Base-by-base conservation (phyloP, 345 rosid genomes). In the Hirschfeldia incana region DNA sequence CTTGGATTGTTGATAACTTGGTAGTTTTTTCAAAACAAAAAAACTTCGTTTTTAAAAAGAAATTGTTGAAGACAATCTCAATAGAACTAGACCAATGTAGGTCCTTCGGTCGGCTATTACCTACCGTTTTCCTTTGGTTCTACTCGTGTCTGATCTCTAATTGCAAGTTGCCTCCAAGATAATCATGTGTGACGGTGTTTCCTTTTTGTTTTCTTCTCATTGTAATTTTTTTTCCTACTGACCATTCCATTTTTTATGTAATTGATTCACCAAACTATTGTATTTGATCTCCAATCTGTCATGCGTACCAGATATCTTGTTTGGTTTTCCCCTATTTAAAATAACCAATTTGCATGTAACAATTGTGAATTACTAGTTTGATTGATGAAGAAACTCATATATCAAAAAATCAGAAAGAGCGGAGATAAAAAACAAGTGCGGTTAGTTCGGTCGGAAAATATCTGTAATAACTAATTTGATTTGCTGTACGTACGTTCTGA, bases 131-230 rank as follows among this genome's bases (percentile, higher is more conserved):
- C 36, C 74, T 42, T 65, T 10, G 17, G 28, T 67, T 39, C 44
- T 57, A 67, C 30, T 37, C 42, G 51, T 65, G 29, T n/a, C 49
- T 73, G 30, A 62, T 62, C 57, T 74, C 63, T 15, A 37, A 4
- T 15, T 57, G 67, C 78, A 67, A 75, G 66, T 75, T 28, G 67
- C 73, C 58, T 65, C 65, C 21, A 57, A 55, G 44, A 67, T 17
- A 57, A 57, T 51, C 2, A 51, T 67, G 57, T 67, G 78, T 27
- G 27, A 15, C 60, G 1, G 27, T 53, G 60, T 53, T 68, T 68
- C 62, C 51, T 59, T 51, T 2, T 32, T 49, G 34, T 39, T 36
- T 42, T 53, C 27, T 53, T 53, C 60, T 51, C 60, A 16, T 16
- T 6, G 6, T 16, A 53, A 27, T 53, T 49, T n/a, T 53, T 37